phyloP scores from a whole-genome alignment of 2,329 filamentous ascomycete species.

The Penicillium sp. region DNA sequence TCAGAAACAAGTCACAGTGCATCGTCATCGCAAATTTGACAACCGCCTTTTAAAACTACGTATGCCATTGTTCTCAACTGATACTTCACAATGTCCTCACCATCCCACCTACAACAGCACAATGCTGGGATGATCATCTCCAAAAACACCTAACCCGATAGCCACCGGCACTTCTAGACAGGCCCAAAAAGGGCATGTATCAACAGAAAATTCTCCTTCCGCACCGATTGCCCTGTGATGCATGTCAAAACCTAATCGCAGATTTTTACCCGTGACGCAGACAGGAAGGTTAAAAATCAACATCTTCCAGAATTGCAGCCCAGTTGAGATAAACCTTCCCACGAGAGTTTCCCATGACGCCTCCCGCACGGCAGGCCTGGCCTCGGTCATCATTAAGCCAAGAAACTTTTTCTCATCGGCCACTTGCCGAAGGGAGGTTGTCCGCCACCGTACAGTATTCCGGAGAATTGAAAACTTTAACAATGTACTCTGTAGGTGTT shows the following conservation, averaged over 20 bases:
- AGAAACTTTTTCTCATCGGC: slow-evolving; percentile 1
- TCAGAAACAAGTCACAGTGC: too few relatives aligned
- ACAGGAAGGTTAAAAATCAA: background rate
- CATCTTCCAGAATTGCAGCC: too few relatives aligned
- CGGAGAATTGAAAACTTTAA: background rate
- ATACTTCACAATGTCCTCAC: background rate
- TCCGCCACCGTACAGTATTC: background rate
- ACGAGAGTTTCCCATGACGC: background rate
- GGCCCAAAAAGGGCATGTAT: background rate
- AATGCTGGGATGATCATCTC: background rate
- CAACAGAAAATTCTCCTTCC: background rate
- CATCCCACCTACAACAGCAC: background rate
- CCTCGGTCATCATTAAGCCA: slow-evolving; percentile 6
- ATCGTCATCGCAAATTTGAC: too few relatives aligned
- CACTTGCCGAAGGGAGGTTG: background rate
- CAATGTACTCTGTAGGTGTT: background rate
- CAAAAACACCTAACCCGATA: background rate
- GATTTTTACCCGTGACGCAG: background rate
- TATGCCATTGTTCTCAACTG: too few relatives aligned
- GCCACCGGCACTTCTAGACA: background rate
- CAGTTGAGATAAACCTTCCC: too few relatives aligned
- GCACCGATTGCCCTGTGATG: background rate
- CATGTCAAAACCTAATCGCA: background rate
- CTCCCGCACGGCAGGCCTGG: slow-evolving; percentile 6
- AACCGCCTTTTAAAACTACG: too few relatives aligned